Evolutionary conservation across 202 grass and related monocot genomes (phyloP).

Genomic region (Elaeis oleifera): DNA sequence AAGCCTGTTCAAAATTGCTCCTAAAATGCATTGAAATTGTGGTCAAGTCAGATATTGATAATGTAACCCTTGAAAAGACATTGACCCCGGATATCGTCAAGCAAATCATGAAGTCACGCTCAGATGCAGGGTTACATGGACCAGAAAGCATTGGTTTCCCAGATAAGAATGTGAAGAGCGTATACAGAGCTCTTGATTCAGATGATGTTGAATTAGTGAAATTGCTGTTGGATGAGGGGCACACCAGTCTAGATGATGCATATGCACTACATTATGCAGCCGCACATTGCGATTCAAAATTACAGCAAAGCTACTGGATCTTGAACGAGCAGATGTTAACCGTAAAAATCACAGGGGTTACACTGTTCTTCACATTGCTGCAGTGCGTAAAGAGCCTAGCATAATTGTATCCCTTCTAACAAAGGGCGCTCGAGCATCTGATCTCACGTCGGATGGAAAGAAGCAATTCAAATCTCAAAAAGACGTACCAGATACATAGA

Average conservation of each 20-base stretch:
- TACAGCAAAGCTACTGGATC: conserved; percentile 72
- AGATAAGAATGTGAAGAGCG: conserved; percentile 61
- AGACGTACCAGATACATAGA: conserved; percentile 53
- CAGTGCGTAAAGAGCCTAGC: conserved; percentile 72
- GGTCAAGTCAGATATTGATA: conserved; percentile 52
- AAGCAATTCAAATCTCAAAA: conserved; percentile 78
- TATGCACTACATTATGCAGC: conserved; percentile 94
- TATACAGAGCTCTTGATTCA: conserved; percentile 70
- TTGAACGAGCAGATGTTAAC: conserved; percentile 86
- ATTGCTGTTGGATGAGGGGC: conserved; percentile 81
- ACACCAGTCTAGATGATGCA: conserved; percentile 76
- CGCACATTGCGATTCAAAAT: conserved; percentile 77
- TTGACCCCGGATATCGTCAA: conserved; percentile 44
- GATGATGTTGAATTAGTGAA: conserved; percentile 86
- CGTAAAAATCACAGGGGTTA: conserved; percentile 65
- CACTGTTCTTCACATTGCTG: conserved; percentile 81
- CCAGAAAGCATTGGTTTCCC: conserved; percentile 37
- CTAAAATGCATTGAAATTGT: conserved; percentile 56
- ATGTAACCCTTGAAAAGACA: conserved; percentile 64
- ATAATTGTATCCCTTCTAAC: conserved; percentile 96
- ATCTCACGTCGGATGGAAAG: conserved; percentile 58
- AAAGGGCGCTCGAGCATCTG: conserved; percentile 64
- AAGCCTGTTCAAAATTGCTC: conserved; percentile 46
- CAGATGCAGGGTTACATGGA: conserved; percentile 34
- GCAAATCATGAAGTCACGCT: conserved; percentile 48